Evolutionary conservation across 495 filamentous ascomycete genomes (phyloP).

Genomic region (Aspergillus sclerotiicarbonarius): DNA sequence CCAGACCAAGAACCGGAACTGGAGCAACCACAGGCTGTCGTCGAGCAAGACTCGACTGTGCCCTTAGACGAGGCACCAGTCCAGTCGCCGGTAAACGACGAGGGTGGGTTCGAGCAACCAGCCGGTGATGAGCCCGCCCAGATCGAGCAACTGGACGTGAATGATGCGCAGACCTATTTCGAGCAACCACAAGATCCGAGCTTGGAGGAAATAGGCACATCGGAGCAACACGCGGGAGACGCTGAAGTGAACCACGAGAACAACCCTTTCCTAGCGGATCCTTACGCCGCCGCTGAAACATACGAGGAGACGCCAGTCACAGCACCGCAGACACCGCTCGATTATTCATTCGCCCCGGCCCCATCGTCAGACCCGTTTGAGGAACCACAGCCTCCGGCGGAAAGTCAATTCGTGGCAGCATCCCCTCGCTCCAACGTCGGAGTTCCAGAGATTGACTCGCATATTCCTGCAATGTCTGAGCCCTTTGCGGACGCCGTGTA

Average conservation of each 20-base stretch:
- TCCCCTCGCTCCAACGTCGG: conserved; percentile 7
- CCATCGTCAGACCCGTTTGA: conserved; percentile 13
- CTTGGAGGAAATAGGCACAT: conserved; percentile 17
- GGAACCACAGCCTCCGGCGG: conserved; percentile 30
- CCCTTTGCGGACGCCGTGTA: conserved; percentile 9
- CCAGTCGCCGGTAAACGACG: conserved; percentile 22
- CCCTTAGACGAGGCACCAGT: conserved; percentile 20
- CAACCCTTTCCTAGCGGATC: conserved; percentile 16
- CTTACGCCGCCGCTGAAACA: conserved; percentile 16
- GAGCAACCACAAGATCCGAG: conserved; percentile 15
- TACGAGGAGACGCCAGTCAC: conserved; percentile 22
- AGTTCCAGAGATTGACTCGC: conserved; percentile 7
- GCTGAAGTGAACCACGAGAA: conserved; percentile 13
- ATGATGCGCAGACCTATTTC: conserved; percentile 18
- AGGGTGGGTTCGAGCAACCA: conserved; percentile 18
- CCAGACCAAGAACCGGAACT: conserved; percentile 19
- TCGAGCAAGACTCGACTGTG: conserved; percentile 23
- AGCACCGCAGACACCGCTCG: conserved; percentile 22
- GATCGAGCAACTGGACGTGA: conserved; percentile 21
- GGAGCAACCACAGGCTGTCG: conserved; percentile 16
- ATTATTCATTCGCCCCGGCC: conserved; percentile 25
- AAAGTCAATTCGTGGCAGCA: conserved; percentile 12
- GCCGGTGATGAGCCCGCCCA: conserved; percentile 17
- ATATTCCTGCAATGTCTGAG: conserved; percentile 2
- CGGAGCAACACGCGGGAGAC: conserved; percentile 12